phyloP scores from a whole-genome alignment of 805 yeast genomes.

The Lipomyces chichibuensis region DNA sequence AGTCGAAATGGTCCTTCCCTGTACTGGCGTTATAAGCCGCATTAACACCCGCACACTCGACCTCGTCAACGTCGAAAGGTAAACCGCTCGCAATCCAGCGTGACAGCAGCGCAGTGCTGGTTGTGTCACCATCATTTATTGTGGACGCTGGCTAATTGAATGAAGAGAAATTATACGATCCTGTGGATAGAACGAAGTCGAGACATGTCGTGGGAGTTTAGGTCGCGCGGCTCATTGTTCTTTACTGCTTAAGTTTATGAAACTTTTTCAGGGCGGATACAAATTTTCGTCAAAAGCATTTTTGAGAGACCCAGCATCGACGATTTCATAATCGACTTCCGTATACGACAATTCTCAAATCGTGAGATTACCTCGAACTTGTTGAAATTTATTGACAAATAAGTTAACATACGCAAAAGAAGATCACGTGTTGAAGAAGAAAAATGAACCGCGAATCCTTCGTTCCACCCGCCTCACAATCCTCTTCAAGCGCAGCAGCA shows the following conservation, averaged over 20 bases:
- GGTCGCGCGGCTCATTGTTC: neutral
- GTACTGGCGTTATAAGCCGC: neutral
- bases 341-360: neutral
- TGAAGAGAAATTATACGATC: neutral
- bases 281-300: neutral
- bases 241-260: too few relatives aligned
- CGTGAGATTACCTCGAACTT: neutral
- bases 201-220: neutral
- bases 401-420: neutral
- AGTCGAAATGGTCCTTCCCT: neutral
- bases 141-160: neutral
- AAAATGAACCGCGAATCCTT: conserved; percentile 73
- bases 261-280: neutral
- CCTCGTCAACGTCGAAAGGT: neutral
- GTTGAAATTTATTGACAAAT: neutral
- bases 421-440: neutral
- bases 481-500: conserved; percentile 80
- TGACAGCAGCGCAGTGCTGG: neutral
- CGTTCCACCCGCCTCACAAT: conserved; percentile 62
- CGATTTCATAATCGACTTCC: neutral
- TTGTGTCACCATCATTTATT: neutral
- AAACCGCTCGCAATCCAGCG: neutral
- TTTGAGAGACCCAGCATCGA: too few relatives aligned
- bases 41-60: neutral
- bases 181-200: neutral